These are phyloP conservation scores for Yamadazyma aaseri DNA, from an alignment of 1,139 yeast species.

Conservation along the genomic window DNA sequence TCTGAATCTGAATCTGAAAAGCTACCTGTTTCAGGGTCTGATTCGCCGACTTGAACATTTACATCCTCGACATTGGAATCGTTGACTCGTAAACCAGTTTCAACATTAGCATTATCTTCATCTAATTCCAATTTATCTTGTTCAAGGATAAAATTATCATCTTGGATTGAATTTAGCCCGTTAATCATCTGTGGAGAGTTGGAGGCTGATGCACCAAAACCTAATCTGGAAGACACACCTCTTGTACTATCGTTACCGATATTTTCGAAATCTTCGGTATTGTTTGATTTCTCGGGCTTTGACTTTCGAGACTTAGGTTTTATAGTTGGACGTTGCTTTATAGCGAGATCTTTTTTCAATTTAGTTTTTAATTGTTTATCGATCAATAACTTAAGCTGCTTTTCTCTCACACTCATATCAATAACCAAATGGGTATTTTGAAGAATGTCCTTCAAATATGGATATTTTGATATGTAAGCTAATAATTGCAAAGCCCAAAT, in stretches of 20 bases:
- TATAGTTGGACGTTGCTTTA: slow-evolving; percentile 33
- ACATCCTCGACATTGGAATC: slow-evolving; percentile 23
- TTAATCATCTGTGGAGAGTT: slow-evolving; percentile 44
- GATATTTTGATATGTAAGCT: slow-evolving; percentile 91
- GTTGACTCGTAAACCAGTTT: slow-evolving; percentile 20
- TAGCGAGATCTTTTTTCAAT: slow-evolving; percentile 29
- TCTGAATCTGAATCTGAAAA: slow-evolving; percentile 20
- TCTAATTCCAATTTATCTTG: slow-evolving; percentile 38
- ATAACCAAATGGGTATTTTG: slow-evolving; percentile 67
- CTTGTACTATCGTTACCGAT: slow-evolving; percentile 6
- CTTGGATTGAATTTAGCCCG: slow-evolving; percentile 31
- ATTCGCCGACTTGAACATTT: slow-evolving; percentile 18
- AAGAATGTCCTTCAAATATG: slow-evolving; percentile 69
- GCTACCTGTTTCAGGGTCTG: slow-evolving; percentile 18
- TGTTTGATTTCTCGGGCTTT: slow-evolving; percentile 9
- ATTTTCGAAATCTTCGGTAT: slow-evolving; percentile 2
- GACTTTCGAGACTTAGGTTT: slow-evolving; percentile 37
- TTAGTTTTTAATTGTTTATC: slow-evolving; percentile 39
- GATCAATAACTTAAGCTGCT: slow-evolving; percentile 37
- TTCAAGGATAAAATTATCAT: slow-evolving; percentile 34
- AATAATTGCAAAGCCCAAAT: slow-evolving; percentile 89
- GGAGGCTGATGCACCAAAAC: slow-evolving; percentile 38
- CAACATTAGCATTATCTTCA: slow-evolving; percentile 26
- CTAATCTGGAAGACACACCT: slow-evolving; percentile 8
- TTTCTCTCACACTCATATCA: slow-evolving; percentile 53